Evolutionary conservation across 495 filamentous ascomycete genomes (phyloP).

Genomic region (Tuber borchii): DNA sequence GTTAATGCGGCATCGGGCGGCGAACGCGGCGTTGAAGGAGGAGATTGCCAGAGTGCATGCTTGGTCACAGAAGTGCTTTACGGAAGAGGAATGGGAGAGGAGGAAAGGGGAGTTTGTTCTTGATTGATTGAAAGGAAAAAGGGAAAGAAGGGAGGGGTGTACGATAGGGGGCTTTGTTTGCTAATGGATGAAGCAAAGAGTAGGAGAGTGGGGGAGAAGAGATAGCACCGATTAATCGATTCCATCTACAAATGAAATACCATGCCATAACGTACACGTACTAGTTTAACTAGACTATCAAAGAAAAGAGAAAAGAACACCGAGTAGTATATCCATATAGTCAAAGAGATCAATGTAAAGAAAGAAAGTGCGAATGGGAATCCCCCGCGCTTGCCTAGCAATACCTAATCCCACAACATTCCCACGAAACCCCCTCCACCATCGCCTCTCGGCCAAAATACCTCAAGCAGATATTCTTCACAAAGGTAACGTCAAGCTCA

Average conservation of each 20-base stretch:
- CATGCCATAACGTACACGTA: neutral
- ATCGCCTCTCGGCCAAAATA: conserved; percentile 37
- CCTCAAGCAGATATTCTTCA: conserved; percentile 26
- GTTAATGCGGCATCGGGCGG: conserved; percentile 79
- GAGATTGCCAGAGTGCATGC: conserved; percentile 95
- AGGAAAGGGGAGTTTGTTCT: conserved; percentile 46
- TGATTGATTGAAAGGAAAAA: neutral
- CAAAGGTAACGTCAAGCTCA: conserved; percentile 33
- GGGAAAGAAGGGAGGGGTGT: neutral
- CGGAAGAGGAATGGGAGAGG: conserved; percentile 85
- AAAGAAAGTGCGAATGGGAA: neutral
- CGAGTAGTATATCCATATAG: neutral
- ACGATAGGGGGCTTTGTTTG: neutral
- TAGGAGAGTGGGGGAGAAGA: neutral
- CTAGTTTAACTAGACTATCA: neutral
- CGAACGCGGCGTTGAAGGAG: conserved; percentile 78
- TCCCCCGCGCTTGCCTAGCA: conserved; percentile 18
- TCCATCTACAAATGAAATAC: conserved; percentile 2
- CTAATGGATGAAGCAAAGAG: neutral
- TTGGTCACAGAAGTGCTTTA: conserved; percentile 97
- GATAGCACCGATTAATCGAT: neutral
- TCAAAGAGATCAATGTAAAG: neutral
- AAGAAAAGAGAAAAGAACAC: neutral
- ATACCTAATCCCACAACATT: conserved; percentile 35
- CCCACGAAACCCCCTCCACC: conserved; percentile 41